Percentiles rank a stretch among this genome's conserved stretches.
These are phyloP conservation scores for Trichoderma semiorbis DNA, from an alignment of 2,329 filamentous ascomycete species.

Conservation along the genomic window DNA sequence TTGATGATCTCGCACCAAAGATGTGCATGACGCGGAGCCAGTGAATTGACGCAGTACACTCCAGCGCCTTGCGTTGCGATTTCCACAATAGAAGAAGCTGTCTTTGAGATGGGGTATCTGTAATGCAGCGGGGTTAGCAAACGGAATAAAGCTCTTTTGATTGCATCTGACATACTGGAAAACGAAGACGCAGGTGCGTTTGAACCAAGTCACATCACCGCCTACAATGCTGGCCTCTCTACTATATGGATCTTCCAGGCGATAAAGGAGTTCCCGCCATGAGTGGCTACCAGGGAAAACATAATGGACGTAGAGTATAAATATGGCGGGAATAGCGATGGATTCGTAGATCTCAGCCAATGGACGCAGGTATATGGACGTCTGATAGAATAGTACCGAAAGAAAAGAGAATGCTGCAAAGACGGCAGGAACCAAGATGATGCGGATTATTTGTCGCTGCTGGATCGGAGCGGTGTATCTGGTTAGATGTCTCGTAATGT, in stretches of 20 bases:
- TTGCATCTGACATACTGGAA: neutral
- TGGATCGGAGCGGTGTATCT: neutral
- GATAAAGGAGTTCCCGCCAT: neutral
- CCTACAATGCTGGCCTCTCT: neutral
- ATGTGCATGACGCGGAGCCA: neutral
- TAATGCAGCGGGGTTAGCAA: neutral
- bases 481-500: neutral
- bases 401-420: neutral
- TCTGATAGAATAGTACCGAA: neutral
- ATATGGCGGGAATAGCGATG: neutral
- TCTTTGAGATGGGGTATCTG: neutral
- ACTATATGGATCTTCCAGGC: neutral
- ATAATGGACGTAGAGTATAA: neutral
- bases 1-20: neutral
- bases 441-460: neutral
- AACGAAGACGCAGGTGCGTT: neutral
- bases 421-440: neutral
- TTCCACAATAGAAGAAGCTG: neutral
- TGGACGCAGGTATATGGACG: neutral
- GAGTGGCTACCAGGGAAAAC: neutral
- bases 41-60: neutral
- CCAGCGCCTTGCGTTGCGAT: neutral
- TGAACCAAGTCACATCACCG: neutral
- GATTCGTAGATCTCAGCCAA: neutral
- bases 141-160: neutral